Evolutionary conservation across 2,329 filamentous ascomycete species (phyloP).

Genomic region (Hyphodiscus sp.): DNA sequence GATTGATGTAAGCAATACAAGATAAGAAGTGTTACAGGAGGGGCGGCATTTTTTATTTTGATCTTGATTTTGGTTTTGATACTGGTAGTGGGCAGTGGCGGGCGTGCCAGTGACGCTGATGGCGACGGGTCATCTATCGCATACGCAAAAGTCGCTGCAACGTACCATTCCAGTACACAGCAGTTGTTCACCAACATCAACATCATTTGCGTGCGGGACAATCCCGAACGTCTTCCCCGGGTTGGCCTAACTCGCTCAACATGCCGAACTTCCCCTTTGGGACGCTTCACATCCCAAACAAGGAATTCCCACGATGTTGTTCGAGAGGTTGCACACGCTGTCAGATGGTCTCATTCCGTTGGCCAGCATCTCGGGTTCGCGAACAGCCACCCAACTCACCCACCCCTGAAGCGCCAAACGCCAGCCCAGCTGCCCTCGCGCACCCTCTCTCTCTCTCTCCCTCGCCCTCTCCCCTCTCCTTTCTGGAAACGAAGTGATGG

Average conservation of each 20-base stretch:
- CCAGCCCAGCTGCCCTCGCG: slow-evolving; percentile 2
- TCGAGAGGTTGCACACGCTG: slow-evolving; percentile 14
- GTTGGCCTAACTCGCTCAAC: background rate
- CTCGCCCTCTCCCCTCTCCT: no score
- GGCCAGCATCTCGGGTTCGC: slow-evolving; percentile 7
- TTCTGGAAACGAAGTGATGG: slow-evolving; percentile 5
- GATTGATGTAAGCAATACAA: background rate
- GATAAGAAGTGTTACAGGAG: background rate
- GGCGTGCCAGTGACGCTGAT: no score
- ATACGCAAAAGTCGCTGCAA: background rate
- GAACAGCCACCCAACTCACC: background rate
- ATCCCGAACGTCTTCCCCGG: slow-evolving; percentile 6
- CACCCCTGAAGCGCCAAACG: slow-evolving; percentile 3
- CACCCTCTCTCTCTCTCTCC: no score
- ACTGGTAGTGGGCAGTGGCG: no score
- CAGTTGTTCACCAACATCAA: background rate
- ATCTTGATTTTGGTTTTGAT: no score
- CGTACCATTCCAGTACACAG: background rate
- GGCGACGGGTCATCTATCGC: no score
- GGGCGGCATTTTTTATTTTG: background rate
- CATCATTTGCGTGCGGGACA: background rate
- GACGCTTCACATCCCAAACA: slow-evolving; percentile 6
- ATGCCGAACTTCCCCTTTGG: slow-evolving; percentile 1
- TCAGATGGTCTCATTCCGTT: slow-evolving; percentile 14
- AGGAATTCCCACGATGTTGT: slow-evolving; percentile 2